These are phyloP conservation scores for Phytophthora brassicae DNA, from an alignment of 352 stramenopile species.

Conservation along the genomic window DNA sequence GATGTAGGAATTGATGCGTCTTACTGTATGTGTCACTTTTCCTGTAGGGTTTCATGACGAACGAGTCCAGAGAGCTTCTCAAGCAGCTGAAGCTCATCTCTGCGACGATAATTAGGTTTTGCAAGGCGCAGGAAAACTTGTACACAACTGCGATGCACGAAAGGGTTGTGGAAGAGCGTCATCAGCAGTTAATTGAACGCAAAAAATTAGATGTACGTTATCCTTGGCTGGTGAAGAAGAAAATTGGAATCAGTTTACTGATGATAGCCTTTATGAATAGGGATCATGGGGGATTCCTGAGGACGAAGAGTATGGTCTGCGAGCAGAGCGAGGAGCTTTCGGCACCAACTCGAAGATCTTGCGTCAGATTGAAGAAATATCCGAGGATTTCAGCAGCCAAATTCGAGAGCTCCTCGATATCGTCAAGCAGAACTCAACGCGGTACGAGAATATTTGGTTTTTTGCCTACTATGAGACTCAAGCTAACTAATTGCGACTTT, in stretches of 20 bases:
- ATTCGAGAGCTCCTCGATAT: conserved; percentile 76
- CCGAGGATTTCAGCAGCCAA: conserved; percentile 60
- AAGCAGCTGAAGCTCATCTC: conserved; percentile 84
- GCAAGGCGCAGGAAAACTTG: conserved; percentile 78
- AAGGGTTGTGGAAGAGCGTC: conserved; percentile 61
- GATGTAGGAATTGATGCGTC: conserved; percentile 5
- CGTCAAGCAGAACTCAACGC: conserved; percentile 52
- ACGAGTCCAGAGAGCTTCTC: conserved; percentile 70
- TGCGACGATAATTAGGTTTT: conserved; percentile 81
- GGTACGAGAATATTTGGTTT: conserved; percentile 42
- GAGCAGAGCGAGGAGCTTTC: conserved; percentile 41
- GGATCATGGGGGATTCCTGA: conserved; percentile 62
- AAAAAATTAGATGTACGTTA: conserved; percentile 48
- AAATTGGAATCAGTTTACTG: background rate
- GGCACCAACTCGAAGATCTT: conserved; percentile 49
- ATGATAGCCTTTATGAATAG: conserved; percentile 24
- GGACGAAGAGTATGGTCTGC: conserved; percentile 48
- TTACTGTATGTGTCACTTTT: background rate
- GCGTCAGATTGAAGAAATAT: conserved; percentile 66
- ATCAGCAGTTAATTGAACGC: conserved; percentile 46
- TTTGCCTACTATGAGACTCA: background rate
- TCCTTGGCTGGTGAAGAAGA: background rate
- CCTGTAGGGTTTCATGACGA: conserved; percentile 79
- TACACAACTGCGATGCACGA: conserved; percentile 79
- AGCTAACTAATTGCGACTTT: conserved; percentile 1